Evolutionary conservation across 1,139 yeast species (phyloP).

Genomic region (Sugiyamaella japonica): DNA sequence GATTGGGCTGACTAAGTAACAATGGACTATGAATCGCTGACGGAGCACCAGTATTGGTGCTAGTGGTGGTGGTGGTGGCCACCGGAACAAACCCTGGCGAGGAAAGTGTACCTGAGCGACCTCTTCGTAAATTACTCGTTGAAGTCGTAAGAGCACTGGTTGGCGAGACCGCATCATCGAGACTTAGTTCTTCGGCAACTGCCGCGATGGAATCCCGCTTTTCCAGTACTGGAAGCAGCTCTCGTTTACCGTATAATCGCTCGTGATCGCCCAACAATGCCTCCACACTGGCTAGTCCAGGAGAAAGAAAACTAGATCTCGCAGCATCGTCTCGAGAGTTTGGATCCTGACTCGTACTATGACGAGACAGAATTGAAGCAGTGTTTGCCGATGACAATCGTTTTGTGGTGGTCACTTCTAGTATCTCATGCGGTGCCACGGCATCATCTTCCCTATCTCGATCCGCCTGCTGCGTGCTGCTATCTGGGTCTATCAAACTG

Average conservation of each 20-base stretch:
- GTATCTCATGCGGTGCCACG: not conserved
- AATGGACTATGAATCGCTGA: constrained; percentile 16
- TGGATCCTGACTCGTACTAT: constrained; percentile 2
- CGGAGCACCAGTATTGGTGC: not conserved
- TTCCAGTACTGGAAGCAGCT: not conserved
- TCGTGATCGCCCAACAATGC: constrained; percentile 28
- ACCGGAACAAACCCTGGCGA: constrained; percentile 14
- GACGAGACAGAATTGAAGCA: not conserved
- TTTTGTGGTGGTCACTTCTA: not conserved
- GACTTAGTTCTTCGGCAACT: constrained; percentile 22
- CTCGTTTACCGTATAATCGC: constrained; percentile 23
- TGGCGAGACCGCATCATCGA: constrained; percentile 11
- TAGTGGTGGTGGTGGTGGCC: not conserved
- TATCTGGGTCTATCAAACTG: constrained; percentile 3
- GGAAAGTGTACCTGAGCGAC: constrained; percentile 19
- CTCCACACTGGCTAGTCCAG: constrained; percentile 25
- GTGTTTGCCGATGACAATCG: not conserved
- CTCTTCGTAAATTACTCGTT: constrained; percentile 9
- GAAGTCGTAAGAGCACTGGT: not conserved
- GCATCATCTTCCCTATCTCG: not conserved
- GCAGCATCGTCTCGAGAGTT: constrained; percentile 5
- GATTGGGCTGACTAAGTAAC: constrained; percentile 10
- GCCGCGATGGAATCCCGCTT: constrained; percentile 23
- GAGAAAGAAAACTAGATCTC: constrained; percentile 16
- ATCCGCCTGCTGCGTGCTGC: not conserved